Evolutionary conservation across 129 eudicot species (phyloP).

Genomic region (Flaveria sonorensis): DNA sequence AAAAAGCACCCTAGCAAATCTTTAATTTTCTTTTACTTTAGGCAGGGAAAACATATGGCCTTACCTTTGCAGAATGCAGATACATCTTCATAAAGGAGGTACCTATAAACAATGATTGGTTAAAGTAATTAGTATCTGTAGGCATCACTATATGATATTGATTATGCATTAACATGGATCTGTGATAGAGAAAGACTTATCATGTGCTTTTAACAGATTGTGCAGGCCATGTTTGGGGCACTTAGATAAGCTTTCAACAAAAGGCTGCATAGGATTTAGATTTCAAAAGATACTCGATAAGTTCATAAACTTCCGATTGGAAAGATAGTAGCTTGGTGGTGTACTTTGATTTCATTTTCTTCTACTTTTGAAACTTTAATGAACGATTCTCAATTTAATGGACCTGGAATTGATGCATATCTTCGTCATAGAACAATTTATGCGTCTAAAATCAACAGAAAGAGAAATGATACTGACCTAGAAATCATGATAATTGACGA

Average conservation of each 20-base stretch:
- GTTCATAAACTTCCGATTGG: no score
- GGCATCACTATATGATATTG: no score
- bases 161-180: no score
- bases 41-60: constrained; percentile 53
- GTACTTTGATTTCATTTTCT: constrained; percentile 66
- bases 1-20: background rate
- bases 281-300: background rate
- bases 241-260: constrained; percentile 80
- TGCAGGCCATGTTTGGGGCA: constrained; percentile 97
- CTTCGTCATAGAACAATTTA: no score
- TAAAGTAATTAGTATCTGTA: no score
- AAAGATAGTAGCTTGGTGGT: background rate
- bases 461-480: no score
- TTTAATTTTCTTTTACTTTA: constrained; percentile 46
- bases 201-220: constrained; percentile 85
- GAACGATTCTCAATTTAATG: constrained; percentile 80
- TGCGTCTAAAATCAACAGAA: no score
- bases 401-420: constrained; percentile 47
- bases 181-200: constrained; percentile 46
- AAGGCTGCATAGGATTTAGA: constrained; percentile 57
- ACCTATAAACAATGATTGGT: no score
- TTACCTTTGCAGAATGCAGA: no score
- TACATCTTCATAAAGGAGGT: no score
- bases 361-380: constrained; percentile 82
- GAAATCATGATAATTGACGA: no score